Conservation (phyloP, 208 protist genomes). For the Novymonas esmeraldas region DNA sequence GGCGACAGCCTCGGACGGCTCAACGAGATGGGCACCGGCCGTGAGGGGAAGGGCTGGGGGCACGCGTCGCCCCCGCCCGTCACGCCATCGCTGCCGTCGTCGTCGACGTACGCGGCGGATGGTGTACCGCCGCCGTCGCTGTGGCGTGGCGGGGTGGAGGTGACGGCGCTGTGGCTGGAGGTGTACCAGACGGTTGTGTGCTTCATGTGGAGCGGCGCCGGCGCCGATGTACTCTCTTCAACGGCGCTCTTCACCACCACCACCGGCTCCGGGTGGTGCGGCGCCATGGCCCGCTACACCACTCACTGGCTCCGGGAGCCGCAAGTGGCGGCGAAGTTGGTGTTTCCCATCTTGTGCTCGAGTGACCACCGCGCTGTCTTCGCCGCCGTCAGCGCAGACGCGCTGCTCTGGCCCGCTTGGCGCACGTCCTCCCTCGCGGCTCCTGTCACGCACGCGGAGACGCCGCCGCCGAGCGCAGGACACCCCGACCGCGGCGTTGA, state of each 20-base stretch:
- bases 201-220: conserved; percentile 5
- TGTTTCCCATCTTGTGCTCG: conserved; percentile 20
- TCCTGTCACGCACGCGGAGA: too few species aligned
- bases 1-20: conserved; percentile 3
- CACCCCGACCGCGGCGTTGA: too few species aligned
- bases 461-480: background rate
- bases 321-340: background rate
- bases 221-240: background rate
- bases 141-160: background rate
- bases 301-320: background rate
- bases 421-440: too few species aligned
- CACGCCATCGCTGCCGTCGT: background rate
- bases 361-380: conserved; percentile 20
- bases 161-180: conserved; percentile 8
- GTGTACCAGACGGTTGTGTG: conserved; percentile 17
- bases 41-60: background rate
- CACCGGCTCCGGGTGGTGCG: conserved; percentile 6
- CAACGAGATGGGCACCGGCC: background rate
- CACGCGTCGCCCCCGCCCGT: background rate
- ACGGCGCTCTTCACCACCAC: conserved; percentile 14
- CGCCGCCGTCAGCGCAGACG: conserved; percentile 1
- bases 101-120: background rate
- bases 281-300: conserved; percentile 5
- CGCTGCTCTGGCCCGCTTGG: conserved; percentile 1
- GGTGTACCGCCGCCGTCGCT: background rate